Evolutionary conservation across 345 rosid species (phyloP), one percentile per base, ranked within the genome.

Genomic region (Eucalyptus pauciflora): DNA sequence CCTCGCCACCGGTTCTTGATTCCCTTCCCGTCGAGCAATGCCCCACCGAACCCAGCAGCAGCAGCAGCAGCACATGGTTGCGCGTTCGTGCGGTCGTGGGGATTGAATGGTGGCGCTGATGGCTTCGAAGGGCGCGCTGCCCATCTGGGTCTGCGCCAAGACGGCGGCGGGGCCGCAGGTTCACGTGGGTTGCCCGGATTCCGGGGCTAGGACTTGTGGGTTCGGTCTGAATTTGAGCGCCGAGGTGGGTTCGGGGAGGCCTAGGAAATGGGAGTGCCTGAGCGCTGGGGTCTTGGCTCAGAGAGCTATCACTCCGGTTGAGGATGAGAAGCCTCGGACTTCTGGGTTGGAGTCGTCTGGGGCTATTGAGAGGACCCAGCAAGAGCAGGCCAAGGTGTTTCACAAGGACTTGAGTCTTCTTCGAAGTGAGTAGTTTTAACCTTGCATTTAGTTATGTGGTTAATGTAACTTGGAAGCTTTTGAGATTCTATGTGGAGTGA

Each of bases 351-450:
- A 93, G 90, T 64, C 96, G 41, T 91, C 95, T 91, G 92, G 25
- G 90, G 92, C 92, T 54, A 89, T 87, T 93, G 93, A 91, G 86
- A 86, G 85, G 89, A 87, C 50, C 87, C 93, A 89, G 88, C 91
- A 91, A 88, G 93, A 89, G 50, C 87, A 89, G 46, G 89, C 95
- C 22, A 90, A 87, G 48, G 87, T 86, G 41, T 94, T 96, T 89
- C 95, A 96, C 89, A 95, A 89, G 94, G 99, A 96, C 93, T 91
- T 96, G 91, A 95, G 91, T 89, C 93, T 94, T 91, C 98, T 96
- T 93, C 99, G 97, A 48, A 97, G 99, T 97, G 93, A 94, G 99
- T 94, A 25, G 56, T 56, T 87, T 58, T 25, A 18, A 18, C 46
- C 22, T 52, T 51, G 24, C 31, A 37, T 37, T 37, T 49, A 13